These are phyloP conservation scores for Wickerhamomyces hampshirensis DNA, from an alignment of 805 yeast species.

Conservation along the genomic window DNA sequence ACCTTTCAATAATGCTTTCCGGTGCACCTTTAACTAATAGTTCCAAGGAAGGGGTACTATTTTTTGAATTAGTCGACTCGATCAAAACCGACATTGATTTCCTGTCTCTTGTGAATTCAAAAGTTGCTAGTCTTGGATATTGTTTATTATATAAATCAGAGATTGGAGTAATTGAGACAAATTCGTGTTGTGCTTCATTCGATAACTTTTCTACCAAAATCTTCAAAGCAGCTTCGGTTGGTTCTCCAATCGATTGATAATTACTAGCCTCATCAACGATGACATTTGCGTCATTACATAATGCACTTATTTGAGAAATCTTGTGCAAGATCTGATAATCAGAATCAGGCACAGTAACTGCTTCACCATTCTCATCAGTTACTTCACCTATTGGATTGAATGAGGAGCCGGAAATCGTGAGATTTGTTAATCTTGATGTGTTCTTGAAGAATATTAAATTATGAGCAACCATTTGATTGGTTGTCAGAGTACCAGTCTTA, in stretches of 20 bases:
- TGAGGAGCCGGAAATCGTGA: constrained; percentile 36
- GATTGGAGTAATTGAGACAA: constrained; percentile 27
- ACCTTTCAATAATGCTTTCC: constrained; percentile 41
- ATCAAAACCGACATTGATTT: constrained; percentile 51
- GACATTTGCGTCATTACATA: constrained; percentile 35
- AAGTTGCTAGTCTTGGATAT: constrained; percentile 31
- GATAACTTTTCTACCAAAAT: constrained; percentile 32
- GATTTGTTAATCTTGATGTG: constrained; percentile 25
- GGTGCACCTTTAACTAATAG: constrained; percentile 53
- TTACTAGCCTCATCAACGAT: constrained; percentile 28
- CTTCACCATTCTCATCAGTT: constrained; percentile 21
- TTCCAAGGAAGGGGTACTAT: constrained; percentile 15
- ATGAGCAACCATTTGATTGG: constrained; percentile 44
- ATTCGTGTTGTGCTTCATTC: constrained; percentile 27
- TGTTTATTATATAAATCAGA: constrained; percentile 21
- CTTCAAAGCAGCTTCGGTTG: constrained; percentile 51
- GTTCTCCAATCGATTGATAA: constrained; percentile 40
- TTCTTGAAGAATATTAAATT: constrained; percentile 28
- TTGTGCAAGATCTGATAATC: constrained; percentile 29
- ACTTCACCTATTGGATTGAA: constrained; percentile 26
- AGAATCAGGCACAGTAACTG: constrained; percentile 30
- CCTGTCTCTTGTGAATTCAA: constrained; percentile 44
- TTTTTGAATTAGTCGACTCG: constrained; percentile 16
- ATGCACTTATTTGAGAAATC: constrained; percentile 25
- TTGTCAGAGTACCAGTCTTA: constrained; percentile 46